Evolutionary conservation across 306 rosid species (phyloP), one percentile per base, ranked within the genome.

Genomic region (Hippophae rhamnoides): DNA sequence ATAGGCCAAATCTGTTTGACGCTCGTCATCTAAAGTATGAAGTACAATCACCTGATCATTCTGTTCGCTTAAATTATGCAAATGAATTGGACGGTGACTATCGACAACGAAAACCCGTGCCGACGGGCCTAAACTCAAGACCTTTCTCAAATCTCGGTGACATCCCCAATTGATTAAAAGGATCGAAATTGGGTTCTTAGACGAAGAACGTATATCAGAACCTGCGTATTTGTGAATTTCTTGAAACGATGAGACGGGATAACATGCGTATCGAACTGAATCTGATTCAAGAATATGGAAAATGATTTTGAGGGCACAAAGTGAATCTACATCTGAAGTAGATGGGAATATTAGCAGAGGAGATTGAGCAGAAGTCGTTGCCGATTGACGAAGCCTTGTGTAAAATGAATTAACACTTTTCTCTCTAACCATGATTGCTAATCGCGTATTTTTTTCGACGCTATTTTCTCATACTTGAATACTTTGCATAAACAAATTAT

Each of bases 21-120:
- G 74, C 69, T 88, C 97, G 50, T 93, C 99, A 6, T 92, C 95
- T 31, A 50, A 43, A 0, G 99, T 88, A 47, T 84, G 88, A 9
- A 93, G 86, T 14, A 88, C 95, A 40, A 86, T 74, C 48, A 93
- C 99, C 9, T 73, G 62, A 13, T 85, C 82, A 58, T 85, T 85
- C 41, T 58, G 74, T 13, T 78, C 76, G 54, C 86, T 77, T 55
- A 85, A 65, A 41, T 85, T 85, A 27, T 72, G 82, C 45, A 85
- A 81, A 11, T 85, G 94, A 46, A 85, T 80, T 0, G 89, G 94
- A 0, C 89, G 77, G 64, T 82, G 89, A 57, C 89, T 80, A 61
- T 82, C 94, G 2, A 85, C 78, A 5, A 85, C 89, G 9, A 85
- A 82, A 23, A 82, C 69, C 12, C 54, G 76, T 0, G 84, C 77